phyloP scores from a whole-genome alignment of 148 eudicot species.

The Rhododendron griersonianum region DNA sequence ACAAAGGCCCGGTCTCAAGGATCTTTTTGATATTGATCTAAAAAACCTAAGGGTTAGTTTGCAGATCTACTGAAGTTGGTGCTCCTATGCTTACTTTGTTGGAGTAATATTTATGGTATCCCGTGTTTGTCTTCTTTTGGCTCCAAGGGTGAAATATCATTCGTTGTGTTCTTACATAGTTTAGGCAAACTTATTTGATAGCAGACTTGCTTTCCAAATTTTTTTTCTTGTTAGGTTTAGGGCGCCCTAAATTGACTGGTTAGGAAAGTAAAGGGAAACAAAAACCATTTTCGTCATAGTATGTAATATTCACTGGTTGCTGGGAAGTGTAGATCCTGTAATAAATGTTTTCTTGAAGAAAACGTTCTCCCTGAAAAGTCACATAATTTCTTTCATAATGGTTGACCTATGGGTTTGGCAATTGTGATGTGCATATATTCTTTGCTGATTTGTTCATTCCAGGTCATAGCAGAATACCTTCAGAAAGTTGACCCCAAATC shows the following conservation, averaged over 20 bases:
- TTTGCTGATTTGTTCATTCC: slow-evolving; percentile 17
- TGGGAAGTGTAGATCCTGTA: background rate
- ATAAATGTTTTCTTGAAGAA: background rate
- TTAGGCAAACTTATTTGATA: background rate
- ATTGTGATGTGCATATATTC: background rate
- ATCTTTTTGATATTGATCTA: slow-evolving; percentile 97
- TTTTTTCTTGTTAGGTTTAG: background rate
- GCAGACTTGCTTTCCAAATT: background rate
- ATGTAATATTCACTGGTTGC: background rate
- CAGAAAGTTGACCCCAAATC: slow-evolving; percentile 98
- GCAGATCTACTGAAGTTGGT: background rate
- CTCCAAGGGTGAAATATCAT: background rate
- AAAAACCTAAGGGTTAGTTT: slow-evolving; percentile 88
- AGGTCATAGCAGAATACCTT: slow-evolving; percentile 97
- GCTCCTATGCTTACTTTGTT: background rate
- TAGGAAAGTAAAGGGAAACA: background rate
- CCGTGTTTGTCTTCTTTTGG: background rate
- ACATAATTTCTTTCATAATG: background rate
- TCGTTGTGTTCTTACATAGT: background rate
- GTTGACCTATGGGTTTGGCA: background rate
- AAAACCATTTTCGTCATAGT: background rate
- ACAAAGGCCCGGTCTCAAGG: slow-evolving; percentile 97
- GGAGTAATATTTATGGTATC: background rate
- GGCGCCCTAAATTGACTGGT: background rate
- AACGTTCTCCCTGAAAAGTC: background rate